Base-by-base conservation (phyloP, 345 rosid species). In the Murraya koenigii region DNA sequence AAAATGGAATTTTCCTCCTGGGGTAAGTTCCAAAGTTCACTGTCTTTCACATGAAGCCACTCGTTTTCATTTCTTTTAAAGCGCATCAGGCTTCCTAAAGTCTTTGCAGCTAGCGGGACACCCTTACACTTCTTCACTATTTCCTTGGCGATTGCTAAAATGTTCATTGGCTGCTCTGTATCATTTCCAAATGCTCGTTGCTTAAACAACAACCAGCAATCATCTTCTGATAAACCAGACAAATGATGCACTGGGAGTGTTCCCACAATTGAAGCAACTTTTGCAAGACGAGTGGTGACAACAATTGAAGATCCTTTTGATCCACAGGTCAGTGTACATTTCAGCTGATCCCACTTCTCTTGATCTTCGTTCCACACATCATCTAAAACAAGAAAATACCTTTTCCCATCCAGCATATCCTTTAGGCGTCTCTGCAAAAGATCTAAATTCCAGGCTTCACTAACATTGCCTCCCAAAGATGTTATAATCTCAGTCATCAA, bases 321-420 rank as follows among this genome's bases (percentile, higher is more conserved):
- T 28, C n/a, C 66, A 28, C 66, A 62, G 0, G 32, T 62, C 66
- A 30, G 36, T 5, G 36, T 62, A 30, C 7, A 62, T 62, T 62
- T 30, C 35, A 62, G 33, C 66, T 62, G 66, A 28, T 28, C 36
- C 66, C 38, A 62, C 36, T 62, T 62, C 66, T 30, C 36, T 33
- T 28, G 66, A 62, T 62, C 66, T 6, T 62, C 66, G 15, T 62
- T 77, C 80, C 75, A 77, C 7, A 77, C 75, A 60, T 77, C 69
- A 69, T 77, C 75, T 3, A 67, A 13, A 1, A 67, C 66, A 23
- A 76, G 59, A 20, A 76, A 76, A 67, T 36, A 38, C 23, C 59
- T 9, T 36, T 15, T 52, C 14, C 64, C 75, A 8, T 2, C 20
- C 22, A 76, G 64, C 38, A 22, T 65, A 25, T 15, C 63, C 25